Evolutionary conservation across 441 rosid species (phyloP).

Genomic region (Geranium incanum): DNA sequence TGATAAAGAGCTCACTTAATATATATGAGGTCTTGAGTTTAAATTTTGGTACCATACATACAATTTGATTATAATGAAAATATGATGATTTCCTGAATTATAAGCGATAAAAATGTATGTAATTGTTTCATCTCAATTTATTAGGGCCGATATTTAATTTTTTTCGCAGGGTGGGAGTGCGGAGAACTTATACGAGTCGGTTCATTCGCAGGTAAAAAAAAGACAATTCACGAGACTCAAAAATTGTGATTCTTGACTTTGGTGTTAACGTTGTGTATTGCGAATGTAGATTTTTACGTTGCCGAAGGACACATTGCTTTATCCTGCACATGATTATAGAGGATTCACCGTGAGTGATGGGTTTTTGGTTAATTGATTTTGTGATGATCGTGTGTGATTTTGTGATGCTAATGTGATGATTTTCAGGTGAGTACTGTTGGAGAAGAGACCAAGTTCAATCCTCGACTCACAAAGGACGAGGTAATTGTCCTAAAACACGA

Average conservation of each 20-base stretch:
- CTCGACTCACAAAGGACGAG: constrained; percentile 75
- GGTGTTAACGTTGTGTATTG: constrained; percentile 4
- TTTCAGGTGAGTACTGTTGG: constrained; percentile 77
- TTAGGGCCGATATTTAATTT: background rate
- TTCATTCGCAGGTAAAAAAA: constrained; percentile 76
- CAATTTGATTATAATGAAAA: too few species aligned
- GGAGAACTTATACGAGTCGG: constrained; percentile 65
- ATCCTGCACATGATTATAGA: constrained; percentile 88
- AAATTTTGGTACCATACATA: too few species aligned
- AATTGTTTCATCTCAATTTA: too few species aligned
- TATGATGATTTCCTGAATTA: too few species aligned
- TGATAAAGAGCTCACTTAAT: too few species aligned
- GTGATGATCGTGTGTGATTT: background rate
- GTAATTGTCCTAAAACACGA: constrained; percentile 23
- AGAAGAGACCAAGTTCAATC: constrained; percentile 70
- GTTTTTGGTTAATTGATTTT: constrained; percentile 7
- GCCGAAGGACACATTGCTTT: constrained; percentile 75
- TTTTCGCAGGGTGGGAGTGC: constrained; percentile 75
- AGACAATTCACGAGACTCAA: constrained; percentile 2
- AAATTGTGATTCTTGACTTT: background rate
- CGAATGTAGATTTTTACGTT: constrained; percentile 60
- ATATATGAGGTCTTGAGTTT: too few species aligned
- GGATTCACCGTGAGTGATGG: constrained; percentile 55
- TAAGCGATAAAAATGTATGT: too few species aligned
- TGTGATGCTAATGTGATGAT: constrained; percentile 12